Conservation (phyloP, 73 alveolate genomes). For the Halteria grandinella region DNA sequence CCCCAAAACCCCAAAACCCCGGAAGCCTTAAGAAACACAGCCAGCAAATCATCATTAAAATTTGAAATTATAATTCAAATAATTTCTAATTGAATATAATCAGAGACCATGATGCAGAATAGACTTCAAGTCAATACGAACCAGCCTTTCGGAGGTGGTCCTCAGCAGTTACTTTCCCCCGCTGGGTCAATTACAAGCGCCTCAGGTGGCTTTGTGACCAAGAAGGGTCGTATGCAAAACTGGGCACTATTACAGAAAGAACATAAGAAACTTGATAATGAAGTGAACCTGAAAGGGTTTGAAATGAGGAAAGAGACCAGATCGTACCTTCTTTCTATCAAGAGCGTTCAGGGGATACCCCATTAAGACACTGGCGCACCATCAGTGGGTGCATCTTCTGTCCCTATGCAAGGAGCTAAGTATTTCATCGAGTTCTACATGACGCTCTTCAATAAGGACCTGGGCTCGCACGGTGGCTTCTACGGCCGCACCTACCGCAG, state of each 20-base stretch:
- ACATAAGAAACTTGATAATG: conserved; percentile 21
- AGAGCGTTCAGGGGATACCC: conserved; percentile 24
- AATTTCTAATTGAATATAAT: too few relatives aligned
- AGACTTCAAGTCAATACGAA: too few relatives aligned
- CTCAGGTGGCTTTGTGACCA: conserved; percentile 3
- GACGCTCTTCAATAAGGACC: conserved; percentile 27
- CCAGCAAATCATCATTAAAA: too few relatives aligned
- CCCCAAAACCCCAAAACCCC: too few relatives aligned
- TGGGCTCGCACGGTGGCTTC: conserved; percentile 24
- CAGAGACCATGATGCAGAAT: too few relatives aligned
- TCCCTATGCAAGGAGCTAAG: conserved; percentile 5
- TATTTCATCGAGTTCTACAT: conserved; percentile 15
- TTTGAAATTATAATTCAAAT: too few relatives aligned
- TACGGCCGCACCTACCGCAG: conserved; percentile 43
- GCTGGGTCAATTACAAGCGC: neutral
- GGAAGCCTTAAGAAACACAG: too few relatives aligned
- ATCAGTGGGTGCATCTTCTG: neutral
- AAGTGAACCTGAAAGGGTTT: conserved; percentile 10
- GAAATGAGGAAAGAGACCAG: neutral
- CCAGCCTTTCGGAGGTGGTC: too few relatives aligned
- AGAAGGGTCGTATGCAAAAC: conserved; percentile 22
- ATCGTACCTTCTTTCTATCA: conserved; percentile 11
- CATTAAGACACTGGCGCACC: neutral
- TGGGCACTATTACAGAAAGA: conserved; percentile 13
- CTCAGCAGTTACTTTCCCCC: too few relatives aligned